Base-by-base conservation (phyloP, 768 basidiomycete species). In the Boletus barrowsii region DNA sequence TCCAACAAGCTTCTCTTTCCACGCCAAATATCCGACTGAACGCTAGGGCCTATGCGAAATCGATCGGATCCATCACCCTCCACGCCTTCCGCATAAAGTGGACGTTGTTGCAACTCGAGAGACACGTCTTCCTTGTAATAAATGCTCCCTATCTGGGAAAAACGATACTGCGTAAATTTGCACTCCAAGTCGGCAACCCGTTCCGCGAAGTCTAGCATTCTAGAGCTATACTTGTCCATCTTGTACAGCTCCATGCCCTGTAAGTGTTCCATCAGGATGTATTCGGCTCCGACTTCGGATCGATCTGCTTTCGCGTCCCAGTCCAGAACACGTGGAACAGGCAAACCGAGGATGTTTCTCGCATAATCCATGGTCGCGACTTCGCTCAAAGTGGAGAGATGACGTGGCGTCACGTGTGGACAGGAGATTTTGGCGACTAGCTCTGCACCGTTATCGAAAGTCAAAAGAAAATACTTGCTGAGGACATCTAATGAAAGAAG, bases 361-460 rank as follows among this genome's bases (percentile, higher is more conserved):
- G 61, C 54, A 50, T 63, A 73, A 22, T 73, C 62, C 56, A 73
- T 65, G 4, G 73, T 74, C 15, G 72, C 73, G 5, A 72, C 73
- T 51, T 74, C 73, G 49, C 72, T 73, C 7, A 72, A 73, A 3
- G 70, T 73, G 11, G 56, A 53, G 39, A 69, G 54, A 47, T 59
- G 63, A 10, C 58, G 50, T 9, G 68, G 68, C 0, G 67, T 70
- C 20, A 66, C 66, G 5, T 72, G 42, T 14, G 64, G 57, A 33
- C 49, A 58, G 4, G 62, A 51, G 37, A 62, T 51, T 10, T 56
- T 56, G 46, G 59, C 59, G n/a, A n/a, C n/a, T n/a, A n/a, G n/a
- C n/a, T n/a, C n/a, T n/a, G n/a, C n/a, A n/a, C n/a, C n/a, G n/a
- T n/a, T n/a, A n/a, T n/a, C n/a, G n/a, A n/a, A n/a, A n/a, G n/a